These are phyloP conservation scores for Phellinidium pouzarii DNA, from an alignment of 1,284 basidiomycete genomes.

Conservation along the genomic window DNA sequence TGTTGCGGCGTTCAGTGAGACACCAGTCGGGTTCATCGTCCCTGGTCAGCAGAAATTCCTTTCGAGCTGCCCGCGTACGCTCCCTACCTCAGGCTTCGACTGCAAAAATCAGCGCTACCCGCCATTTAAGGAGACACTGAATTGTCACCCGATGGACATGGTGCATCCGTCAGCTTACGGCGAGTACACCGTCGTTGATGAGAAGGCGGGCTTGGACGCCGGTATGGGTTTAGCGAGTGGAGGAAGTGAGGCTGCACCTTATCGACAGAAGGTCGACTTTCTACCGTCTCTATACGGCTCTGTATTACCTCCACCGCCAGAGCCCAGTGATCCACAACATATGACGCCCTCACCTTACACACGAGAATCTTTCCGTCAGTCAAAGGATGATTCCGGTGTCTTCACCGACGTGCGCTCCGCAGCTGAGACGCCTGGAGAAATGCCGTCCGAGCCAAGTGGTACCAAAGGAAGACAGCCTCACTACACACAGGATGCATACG, in stretches of 20 bases:
- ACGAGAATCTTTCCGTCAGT: constrained; percentile 11
- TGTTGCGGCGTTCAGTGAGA: not conserved
- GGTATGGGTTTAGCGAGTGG: constrained; percentile 5
- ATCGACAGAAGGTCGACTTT: not conserved
- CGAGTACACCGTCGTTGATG: constrained; percentile 4
- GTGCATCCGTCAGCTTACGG: constrained; percentile 5
- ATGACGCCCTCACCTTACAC: constrained; percentile 1
- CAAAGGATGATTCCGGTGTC: constrained; percentile 13
- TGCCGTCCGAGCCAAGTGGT: constrained; percentile 6
- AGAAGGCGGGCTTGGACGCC: constrained; percentile 12
- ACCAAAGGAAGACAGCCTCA: constrained; percentile 4
- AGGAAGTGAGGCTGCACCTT: not conserved
- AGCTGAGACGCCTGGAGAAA: constrained; percentile 5
- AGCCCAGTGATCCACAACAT: not conserved
- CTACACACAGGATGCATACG: not conserved
- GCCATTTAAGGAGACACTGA: not conserved
- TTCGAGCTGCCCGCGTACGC: not conserved
- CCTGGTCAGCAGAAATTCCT: not conserved
- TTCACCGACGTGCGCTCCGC: constrained; percentile 10
- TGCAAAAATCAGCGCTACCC: constrained; percentile 6
- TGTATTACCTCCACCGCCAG: not conserved
- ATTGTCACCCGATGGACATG: not conserved
- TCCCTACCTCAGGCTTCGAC: not conserved
- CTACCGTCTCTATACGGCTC: constrained; percentile 2
- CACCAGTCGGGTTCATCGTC: not conserved